Percentiles rank a stretch among this genome's conserved stretches.
Conservation (phyloP, 2,329 filamentous ascomycete species). For the Penicillium sp. region DNA sequence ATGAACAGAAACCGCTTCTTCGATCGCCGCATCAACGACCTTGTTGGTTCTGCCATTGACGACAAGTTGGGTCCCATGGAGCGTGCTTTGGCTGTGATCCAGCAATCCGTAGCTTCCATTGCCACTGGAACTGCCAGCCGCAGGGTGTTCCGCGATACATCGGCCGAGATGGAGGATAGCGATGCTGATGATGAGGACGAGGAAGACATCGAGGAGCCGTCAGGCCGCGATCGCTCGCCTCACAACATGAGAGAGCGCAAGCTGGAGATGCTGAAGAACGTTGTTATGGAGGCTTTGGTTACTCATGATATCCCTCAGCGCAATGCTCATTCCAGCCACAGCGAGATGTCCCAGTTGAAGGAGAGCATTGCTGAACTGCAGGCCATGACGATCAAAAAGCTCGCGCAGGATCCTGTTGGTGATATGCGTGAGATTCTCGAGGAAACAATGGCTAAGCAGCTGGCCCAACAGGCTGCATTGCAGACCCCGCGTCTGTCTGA, state of each 20-base stretch:
- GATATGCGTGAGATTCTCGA: slow-evolving; percentile 66
- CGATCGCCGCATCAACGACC: slow-evolving; percentile 81
- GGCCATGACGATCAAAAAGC: slow-evolving; percentile 42
- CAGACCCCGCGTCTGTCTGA: slow-evolving; percentile 53
- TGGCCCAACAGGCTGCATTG: slow-evolving; percentile 46
- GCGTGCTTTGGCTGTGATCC: slow-evolving; percentile 73
- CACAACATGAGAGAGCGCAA: slow-evolving; percentile 68
- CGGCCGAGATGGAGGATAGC: slow-evolving; percentile 71
- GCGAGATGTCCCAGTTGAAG: slow-evolving; percentile 43
- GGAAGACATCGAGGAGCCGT: slow-evolving; percentile 54
- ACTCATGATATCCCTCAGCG: slow-evolving; percentile 42
- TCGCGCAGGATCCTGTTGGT: slow-evolving; percentile 43
- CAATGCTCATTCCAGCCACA: slow-evolving; percentile 27
- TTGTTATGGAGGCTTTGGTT: slow-evolving; percentile 66
- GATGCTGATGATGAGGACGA: slow-evolving; percentile 96
- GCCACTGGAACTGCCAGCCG: slow-evolving; percentile 59
- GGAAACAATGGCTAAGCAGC: slow-evolving; percentile 61
- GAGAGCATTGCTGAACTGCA: slow-evolving; percentile 42
- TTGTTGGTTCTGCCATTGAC: slow-evolving; percentile 77
- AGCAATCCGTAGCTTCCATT: slow-evolving; percentile 65
- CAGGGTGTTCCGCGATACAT: slow-evolving; percentile 65
- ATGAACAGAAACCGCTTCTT: slow-evolving; percentile 83
- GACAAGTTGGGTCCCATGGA: slow-evolving; percentile 79
- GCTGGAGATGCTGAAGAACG: slow-evolving; percentile 75
- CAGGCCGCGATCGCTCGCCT: slow-evolving; percentile 73